Conservation (phyloP, 129 eudicot species). For the Flaveria bidentis region DNA sequence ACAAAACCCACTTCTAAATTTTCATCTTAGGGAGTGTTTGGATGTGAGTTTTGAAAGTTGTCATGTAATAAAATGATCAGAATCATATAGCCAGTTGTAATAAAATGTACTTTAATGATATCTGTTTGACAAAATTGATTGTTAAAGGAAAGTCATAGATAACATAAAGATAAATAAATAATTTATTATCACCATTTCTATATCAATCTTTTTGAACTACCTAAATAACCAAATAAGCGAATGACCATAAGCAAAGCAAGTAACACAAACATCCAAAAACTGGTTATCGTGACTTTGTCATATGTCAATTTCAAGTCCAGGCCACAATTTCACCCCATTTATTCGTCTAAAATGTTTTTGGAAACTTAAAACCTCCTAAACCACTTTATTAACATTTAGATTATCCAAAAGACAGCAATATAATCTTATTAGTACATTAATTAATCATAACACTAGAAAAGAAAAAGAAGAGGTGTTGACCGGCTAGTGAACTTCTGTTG, state of each 20-base stretch:
- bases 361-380: neutral
- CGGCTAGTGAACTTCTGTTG: neutral
- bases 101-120: neutral
- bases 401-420: neutral
- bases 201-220: neutral
- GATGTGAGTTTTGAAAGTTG: neutral
- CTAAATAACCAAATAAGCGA: too few relatives aligned
- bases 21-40: conserved; percentile 4
- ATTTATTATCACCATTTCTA: neutral
- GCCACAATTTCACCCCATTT: too few relatives aligned
- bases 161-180: neutral
- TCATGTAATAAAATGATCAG: neutral
- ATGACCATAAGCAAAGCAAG: neutral
- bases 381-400: neutral
- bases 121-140: neutral
- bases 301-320: neutral
- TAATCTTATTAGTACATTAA: too few relatives aligned
- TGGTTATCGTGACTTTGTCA: neutral
- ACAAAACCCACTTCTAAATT: conserved; percentile 1
- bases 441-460: neutral
- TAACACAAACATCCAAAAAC: neutral
- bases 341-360: conserved; percentile 3
- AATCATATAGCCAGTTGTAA: conserved; percentile 1
- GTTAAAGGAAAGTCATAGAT: neutral
- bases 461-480: neutral